Base-by-base conservation (phyloP, 768 basidiomycete species). In the Boletus speciosus region DNA sequence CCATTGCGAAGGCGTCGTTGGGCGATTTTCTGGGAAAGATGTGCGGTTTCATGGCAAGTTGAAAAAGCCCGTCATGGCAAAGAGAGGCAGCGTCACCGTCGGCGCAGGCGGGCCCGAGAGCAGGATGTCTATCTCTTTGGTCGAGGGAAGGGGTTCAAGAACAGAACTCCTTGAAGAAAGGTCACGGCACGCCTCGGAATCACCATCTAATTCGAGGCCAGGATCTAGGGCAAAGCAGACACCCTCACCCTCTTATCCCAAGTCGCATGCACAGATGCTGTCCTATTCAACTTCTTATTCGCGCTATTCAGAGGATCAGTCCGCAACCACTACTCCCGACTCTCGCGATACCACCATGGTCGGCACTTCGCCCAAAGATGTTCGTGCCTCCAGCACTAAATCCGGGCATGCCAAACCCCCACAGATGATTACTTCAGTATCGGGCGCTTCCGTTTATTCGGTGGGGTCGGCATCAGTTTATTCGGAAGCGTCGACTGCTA, bases 1-100 rank as follows among this genome's bases (percentile, higher is more conserved):
- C 5, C 88, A 85, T 60, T 94, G 91, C 64, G 91, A 94, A 72
- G 91, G 86, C 49, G 88, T 93, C 49, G 87, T 93, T 3, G 91
- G 91, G 10, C 78, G 82, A 6, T 93, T 94, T 64, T 71, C 73
- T 16, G 83, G 79, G 0, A 58, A 68, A 21, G 74, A 85, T 53
- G 91, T 94, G 10, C 79, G 73, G 7, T 89, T 93, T 63, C 83
- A 83, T 55, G 76, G 79, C 3, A 87, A 83, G 59, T 79, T 94
- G 56, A 93, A 94, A 76, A 84, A 82, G 50, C 87, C 89, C 0
- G 74, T 93, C 58, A 85, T 87, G 77, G 80, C 88, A 4, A 90
- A 88, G 69, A 81, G 90, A 27, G 51, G 58, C 14, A 71, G 70
- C 31, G 58, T 66, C 35, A 48, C 37, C 12, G 55, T 56, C 14